Conservation (phyloP, 768 basidiomycete species). For the Lenzites betulinus region DNA sequence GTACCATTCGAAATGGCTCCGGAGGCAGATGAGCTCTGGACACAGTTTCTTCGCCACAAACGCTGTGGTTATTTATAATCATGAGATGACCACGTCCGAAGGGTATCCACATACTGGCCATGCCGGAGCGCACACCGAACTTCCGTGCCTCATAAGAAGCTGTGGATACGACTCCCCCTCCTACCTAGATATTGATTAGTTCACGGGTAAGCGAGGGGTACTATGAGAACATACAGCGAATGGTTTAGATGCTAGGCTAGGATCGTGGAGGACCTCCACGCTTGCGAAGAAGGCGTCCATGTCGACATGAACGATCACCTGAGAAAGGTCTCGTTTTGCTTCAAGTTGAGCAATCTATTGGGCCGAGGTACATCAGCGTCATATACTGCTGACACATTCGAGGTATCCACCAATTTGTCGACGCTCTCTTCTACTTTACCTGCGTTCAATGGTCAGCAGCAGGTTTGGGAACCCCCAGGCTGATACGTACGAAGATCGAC, state of each 20-base stretch:
- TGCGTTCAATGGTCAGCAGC: background rate
- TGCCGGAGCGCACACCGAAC: constrained; percentile 89
- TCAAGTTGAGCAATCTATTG: constrained; percentile 71
- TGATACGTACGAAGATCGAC: constrained; percentile 54
- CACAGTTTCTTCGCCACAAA: constrained; percentile 95
- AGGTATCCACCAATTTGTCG: constrained; percentile 64
- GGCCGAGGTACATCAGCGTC: background rate
- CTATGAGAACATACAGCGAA: constrained; percentile 55
- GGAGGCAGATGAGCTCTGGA: constrained; percentile 78
- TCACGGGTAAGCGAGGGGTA: too few species aligned
- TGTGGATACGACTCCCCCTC: constrained; percentile 81
- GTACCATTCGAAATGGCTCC: constrained; percentile 60
- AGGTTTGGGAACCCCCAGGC: background rate
- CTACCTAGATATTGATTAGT: constrained; percentile 48
- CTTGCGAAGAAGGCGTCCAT: constrained; percentile 94
- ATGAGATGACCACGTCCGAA: background rate
- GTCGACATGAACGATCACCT: constrained; percentile 91
- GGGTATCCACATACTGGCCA: constrained; percentile 66
- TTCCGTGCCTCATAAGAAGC: constrained; percentile 93
- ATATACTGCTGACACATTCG: background rate
- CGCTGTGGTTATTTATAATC: constrained; percentile 35
- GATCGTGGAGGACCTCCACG: constrained; percentile 71
- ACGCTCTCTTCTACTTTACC: constrained; percentile 63
- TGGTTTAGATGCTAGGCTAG: constrained; percentile 65
- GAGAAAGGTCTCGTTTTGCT: constrained; percentile 71